Conservation (phyloP, 176 grass and related monocot species). For the Oryza glaberrima region DNA sequence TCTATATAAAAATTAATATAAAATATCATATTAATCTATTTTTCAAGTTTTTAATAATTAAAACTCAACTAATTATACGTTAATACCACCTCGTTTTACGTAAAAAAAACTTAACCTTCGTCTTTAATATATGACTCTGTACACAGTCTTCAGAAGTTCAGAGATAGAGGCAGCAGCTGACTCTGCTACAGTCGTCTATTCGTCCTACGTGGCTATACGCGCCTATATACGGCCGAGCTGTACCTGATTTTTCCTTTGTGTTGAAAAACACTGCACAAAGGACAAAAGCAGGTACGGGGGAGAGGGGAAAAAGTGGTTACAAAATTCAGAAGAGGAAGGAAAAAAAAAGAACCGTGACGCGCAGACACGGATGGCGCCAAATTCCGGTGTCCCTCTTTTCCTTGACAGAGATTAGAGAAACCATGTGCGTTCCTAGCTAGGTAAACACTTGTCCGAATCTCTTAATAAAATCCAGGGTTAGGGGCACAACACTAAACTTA, state of each 20-base stretch:
- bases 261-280: not conserved
- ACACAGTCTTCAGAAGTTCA: too few relatives aligned
- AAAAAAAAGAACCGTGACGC: not conserved
- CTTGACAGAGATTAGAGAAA: not conserved
- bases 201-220: not conserved
- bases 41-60: too few relatives aligned
- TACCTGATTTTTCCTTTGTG: constrained; percentile 1
- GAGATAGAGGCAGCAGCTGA: not conserved
- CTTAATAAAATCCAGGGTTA: not conserved
- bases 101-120: too few relatives aligned
- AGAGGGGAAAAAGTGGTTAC: not conserved
- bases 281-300: constrained; percentile 9
- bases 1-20: too few relatives aligned
- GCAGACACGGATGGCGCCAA: constrained; percentile 16
- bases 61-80: too few relatives aligned
- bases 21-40: too few relatives aligned
- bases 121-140: too few relatives aligned
- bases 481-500: not conserved
- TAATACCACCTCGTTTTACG: too few relatives aligned
- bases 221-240: not conserved
- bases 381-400: not conserved
- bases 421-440: constrained; percentile 1
- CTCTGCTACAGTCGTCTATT: not conserved
- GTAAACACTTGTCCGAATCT: not conserved
- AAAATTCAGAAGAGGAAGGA: not conserved